A percentile compares a stretch with the other conserved stretches of the same genome.
phyloP scores from a whole-genome alignment of 1,284 basidiomycete species.

The Chalciporus piperatoides region DNA sequence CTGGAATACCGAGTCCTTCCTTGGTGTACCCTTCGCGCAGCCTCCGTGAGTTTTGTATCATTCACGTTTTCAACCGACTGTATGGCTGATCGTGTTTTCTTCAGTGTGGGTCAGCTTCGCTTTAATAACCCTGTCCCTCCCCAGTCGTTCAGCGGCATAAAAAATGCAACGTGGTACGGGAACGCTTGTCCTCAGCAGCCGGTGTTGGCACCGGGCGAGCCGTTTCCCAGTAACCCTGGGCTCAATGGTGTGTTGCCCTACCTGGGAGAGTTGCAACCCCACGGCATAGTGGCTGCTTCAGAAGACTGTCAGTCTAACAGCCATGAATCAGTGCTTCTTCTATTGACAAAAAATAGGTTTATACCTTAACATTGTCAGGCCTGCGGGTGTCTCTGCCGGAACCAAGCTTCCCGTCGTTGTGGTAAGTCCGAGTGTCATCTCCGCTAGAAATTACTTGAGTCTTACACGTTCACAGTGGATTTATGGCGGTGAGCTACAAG shows the following conservation, averaged over 20 bases:
- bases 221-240: constrained; percentile 11
- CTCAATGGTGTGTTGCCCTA: constrained; percentile 3
- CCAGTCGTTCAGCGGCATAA: constrained; percentile 8
- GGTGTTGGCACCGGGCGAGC: constrained; percentile 1
- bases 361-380: constrained; percentile 22
- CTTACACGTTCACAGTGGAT: constrained; percentile 7
- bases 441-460: too few species aligned
- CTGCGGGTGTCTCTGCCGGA: constrained; percentile 7
- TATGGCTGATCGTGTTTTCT: background rate
- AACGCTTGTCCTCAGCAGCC: constrained; percentile 26
- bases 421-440: constrained; percentile 10
- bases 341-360: constrained; percentile 7
- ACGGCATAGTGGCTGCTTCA: constrained; percentile 8
- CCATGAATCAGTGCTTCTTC: background rate
- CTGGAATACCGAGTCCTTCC: constrained; percentile 18
- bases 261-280: constrained; percentile 8
- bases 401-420: constrained; percentile 21
- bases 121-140: constrained; percentile 16
- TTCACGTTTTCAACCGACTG: too few species aligned
- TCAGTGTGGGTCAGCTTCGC: constrained; percentile 17
- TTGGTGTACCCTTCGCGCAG: constrained; percentile 21
- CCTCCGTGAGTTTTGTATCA: constrained; percentile 8
- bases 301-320: constrained; percentile 15
- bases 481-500: constrained; percentile 15
- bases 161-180: constrained; percentile 20